These are phyloP conservation scores for Amesomyces nigricolor DNA, from an alignment of 2,329 filamentous ascomycete species.

Conservation along the genomic window DNA sequence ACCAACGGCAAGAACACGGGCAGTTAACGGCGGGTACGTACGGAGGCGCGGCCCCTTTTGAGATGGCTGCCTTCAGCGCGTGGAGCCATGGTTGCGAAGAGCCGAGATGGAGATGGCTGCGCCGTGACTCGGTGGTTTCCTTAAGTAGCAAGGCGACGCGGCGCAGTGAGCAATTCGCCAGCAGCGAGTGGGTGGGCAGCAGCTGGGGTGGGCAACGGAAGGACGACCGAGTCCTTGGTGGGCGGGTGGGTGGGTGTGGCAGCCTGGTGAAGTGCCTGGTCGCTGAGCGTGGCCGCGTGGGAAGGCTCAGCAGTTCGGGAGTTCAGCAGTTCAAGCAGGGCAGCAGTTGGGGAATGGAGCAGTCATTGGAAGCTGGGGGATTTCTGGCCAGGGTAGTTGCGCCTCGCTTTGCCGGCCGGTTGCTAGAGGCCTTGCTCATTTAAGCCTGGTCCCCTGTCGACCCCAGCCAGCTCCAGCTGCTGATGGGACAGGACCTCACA, in stretches of 20 bases:
- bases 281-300: conserved; percentile 12
- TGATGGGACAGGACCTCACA: conserved; percentile 8
- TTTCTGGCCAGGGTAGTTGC: not conserved
- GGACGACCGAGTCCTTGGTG: not conserved
- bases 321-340: too few relatives aligned
- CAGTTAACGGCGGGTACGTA: conserved; percentile 19
- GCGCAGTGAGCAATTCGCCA: conserved; percentile 6
- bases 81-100: conserved; percentile 34
- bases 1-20: not conserved
- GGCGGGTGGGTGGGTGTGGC: conserved; percentile 8
- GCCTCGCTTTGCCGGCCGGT: conserved; percentile 1
- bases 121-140: not conserved
- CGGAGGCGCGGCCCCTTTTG: conserved; percentile 66
- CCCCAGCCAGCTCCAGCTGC: not conserved
- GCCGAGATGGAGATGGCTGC: conserved; percentile 10
- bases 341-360: too few relatives aligned
- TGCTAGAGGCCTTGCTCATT: not conserved
- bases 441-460: not conserved
- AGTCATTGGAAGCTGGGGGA: conserved; percentile 6
- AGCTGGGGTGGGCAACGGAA: not conserved
- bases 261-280: conserved; percentile 8
- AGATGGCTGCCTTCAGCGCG: conserved; percentile 71
- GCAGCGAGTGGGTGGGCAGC: conserved; percentile 4
- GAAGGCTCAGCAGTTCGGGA: not conserved
- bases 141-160: conserved; percentile 1